A percentile compares a stretch with the other conserved stretches of the same genome.
Conservation (phyloP, 139 green algal genomes). For the Ulvella scutata region DNA sequence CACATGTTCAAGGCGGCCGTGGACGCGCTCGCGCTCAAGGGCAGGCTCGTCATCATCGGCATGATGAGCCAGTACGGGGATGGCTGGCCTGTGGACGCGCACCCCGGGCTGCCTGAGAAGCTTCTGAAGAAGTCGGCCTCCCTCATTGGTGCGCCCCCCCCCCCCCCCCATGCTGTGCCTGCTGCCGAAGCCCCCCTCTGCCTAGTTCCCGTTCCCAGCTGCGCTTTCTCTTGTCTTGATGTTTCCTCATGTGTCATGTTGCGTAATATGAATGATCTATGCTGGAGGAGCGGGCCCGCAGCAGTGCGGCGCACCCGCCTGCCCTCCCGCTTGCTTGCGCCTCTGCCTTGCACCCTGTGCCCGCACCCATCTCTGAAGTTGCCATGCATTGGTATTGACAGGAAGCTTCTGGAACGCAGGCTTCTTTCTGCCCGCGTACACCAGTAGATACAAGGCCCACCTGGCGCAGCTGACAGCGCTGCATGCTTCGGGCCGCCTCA, state of each 20-base stretch:
- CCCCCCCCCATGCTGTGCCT: not conserved
- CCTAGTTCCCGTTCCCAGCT: slow-evolving; percentile 6
- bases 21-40: slow-evolving; percentile 35
- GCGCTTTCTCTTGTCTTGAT: no score
- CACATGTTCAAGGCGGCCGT: slow-evolving; percentile 55
- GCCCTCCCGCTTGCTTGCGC: no score
- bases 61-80: slow-evolving; percentile 38
- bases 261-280: no score
- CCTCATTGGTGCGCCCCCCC: not conserved
- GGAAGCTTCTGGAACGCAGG: not conserved
- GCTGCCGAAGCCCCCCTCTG: not conserved
- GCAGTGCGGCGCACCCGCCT: no score
- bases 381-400: not conserved
- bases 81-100: slow-evolving; percentile 24
- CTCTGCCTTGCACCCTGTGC: no score
- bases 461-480: slow-evolving; percentile 21
- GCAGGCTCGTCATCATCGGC: slow-evolving; percentile 61
- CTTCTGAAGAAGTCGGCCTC: slow-evolving; percentile 60
- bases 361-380: no score
- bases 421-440: not conserved
- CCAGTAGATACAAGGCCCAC: not conserved
- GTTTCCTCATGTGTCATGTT: not conserved
- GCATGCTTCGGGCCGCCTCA: slow-evolving; percentile 11
- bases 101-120: slow-evolving; percentile 48
- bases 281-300: no score